Evolutionary conservation across 345 rosid genomes (phyloP).

Genomic region (Schrenkiella parvula): DNA sequence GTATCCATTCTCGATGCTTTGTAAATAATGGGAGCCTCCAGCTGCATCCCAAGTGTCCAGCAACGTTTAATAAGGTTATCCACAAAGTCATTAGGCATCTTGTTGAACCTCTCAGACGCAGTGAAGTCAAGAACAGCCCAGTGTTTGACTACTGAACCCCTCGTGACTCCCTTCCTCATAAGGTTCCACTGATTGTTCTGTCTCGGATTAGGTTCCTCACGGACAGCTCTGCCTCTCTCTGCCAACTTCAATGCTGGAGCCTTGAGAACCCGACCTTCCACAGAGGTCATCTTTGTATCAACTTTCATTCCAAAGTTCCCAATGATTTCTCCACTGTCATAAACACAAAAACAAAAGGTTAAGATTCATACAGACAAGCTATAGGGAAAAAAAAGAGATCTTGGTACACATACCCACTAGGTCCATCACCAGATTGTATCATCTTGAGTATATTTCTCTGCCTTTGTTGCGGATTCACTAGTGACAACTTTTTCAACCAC

Average conservation of each 20-base stretch:
- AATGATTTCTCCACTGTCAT: slow-evolving; percentile 53
- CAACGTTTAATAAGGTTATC: slow-evolving; percentile 42
- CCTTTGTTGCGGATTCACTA: slow-evolving; percentile 47
- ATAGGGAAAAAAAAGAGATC: neutral
- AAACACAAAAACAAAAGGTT: neutral
- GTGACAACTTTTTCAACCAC: slow-evolving; percentile 45
- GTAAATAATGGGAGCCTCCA: slow-evolving; percentile 45
- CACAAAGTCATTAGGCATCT: slow-evolving; percentile 35
- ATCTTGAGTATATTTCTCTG: slow-evolving; percentile 41
- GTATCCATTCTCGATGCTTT: slow-evolving; percentile 38
- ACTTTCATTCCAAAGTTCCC: slow-evolving; percentile 66
- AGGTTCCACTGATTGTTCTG: slow-evolving; percentile 74
- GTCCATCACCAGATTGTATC: slow-evolving; percentile 51
- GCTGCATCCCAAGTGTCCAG: slow-evolving; percentile 47
- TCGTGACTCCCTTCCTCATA: slow-evolving; percentile 49
- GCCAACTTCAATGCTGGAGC: slow-evolving; percentile 67
- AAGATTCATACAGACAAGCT: neutral
- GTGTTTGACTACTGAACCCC: slow-evolving; percentile 50
- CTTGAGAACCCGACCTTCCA: slow-evolving; percentile 63
- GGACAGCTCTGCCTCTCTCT: slow-evolving; percentile 36
- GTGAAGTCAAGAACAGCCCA: slow-evolving; percentile 86
- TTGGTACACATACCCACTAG: slow-evolving; percentile 61
- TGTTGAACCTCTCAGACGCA: slow-evolving; percentile 26
- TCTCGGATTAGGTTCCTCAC: slow-evolving; percentile 43
- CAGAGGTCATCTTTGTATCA: slow-evolving; percentile 56